Base-by-base conservation (phyloP, 768 basidiomycete species). In the Mrakia gelida region DNA sequence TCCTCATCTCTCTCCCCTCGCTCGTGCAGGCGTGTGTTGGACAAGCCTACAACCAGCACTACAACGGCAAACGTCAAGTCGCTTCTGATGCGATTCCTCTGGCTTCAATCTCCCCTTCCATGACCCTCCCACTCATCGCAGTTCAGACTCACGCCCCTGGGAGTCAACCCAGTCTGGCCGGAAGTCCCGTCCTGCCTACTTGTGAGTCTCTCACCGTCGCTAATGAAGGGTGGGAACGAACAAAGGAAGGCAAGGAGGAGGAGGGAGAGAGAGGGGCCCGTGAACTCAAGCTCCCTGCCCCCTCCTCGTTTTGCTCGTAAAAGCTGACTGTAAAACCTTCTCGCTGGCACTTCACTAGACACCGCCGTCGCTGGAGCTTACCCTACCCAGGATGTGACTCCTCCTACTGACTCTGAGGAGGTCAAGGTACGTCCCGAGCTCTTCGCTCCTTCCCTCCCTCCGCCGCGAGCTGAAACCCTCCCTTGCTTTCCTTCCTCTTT, bases 361-460 rank as follows among this genome's bases (percentile, higher is more conserved):
- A 28, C 54, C 52, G 52, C 26, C 30, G 52, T n/a, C 32, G n/a
- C 77, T 43, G 77, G 77, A 16, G 54, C 62, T 73, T 85, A 84
- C 80, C 84, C 84, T 26, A 75, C 82, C 3, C 76, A 83, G 34
- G 84, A 84, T 76, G 59, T 77, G 21, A 75, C 78, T n/a, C 84
- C 84, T 43, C 82, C 82, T 0, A 82, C 81, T 13, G 79, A 85
- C 79, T 84, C 84, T 9, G 26, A 77, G 4, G 79, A 83, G 74
- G 83, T 84, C 30, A 80, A 85, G 68, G 80, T 61, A 2, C 45
- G 4, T 52, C 18, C 49, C 62, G 71, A 80, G 65, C 79, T 83
- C 73, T 7, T 9, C 49, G 41, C 30, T 13, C 13, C 71, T 13
- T 28, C 8, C 7, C 43, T 9, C 18, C 38, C 45, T 30, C 45